Conservation (phyloP, 164 flowering plant species). For the Platanus orientalis region DNA sequence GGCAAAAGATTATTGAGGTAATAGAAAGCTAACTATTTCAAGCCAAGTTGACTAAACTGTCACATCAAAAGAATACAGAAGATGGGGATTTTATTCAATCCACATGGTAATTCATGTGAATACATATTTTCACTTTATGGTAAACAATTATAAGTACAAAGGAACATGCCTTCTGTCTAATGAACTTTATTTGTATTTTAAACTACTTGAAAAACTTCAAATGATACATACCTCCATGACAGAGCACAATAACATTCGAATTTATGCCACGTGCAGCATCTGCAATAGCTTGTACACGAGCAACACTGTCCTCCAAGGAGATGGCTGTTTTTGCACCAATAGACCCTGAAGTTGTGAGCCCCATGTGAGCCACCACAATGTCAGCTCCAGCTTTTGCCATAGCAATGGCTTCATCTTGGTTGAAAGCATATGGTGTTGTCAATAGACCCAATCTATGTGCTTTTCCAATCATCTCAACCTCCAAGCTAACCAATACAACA, state of each 20-base stretch:
- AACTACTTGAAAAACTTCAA: neutral
- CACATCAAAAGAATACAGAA: neutral
- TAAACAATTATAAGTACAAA: neutral
- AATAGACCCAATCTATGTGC: conserved; percentile 84
- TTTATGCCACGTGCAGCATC: conserved; percentile 79
- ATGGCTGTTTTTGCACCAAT: conserved; percentile 90
- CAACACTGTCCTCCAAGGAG: conserved; percentile 76
- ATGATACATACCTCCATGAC: conserved; percentile 79
- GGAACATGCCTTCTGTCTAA: neutral
- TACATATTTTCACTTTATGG: neutral
- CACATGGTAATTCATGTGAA: neutral
- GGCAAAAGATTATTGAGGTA: neutral
- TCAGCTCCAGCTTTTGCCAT: conserved; percentile 99
- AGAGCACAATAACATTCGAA: conserved; percentile 68
- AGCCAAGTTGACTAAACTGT: neutral
- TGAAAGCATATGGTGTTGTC: conserved; percentile 96
- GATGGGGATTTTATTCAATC: neutral
- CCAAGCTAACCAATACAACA: too few species aligned
- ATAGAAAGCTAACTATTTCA: neutral
- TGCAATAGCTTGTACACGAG: conserved; percentile 80
- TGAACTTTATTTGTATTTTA: neutral
- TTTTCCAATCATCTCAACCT: conserved; percentile 83
- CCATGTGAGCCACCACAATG: conserved; percentile 96
- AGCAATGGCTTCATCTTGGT: conserved; percentile 62
- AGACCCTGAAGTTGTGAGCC: conserved; percentile 89